Percentiles rank a stretch among this genome's conserved stretches.
Evolutionary conservation across 2,329 filamentous ascomycete species (phyloP).

Genomic region (Fusarium nelsonii): DNA sequence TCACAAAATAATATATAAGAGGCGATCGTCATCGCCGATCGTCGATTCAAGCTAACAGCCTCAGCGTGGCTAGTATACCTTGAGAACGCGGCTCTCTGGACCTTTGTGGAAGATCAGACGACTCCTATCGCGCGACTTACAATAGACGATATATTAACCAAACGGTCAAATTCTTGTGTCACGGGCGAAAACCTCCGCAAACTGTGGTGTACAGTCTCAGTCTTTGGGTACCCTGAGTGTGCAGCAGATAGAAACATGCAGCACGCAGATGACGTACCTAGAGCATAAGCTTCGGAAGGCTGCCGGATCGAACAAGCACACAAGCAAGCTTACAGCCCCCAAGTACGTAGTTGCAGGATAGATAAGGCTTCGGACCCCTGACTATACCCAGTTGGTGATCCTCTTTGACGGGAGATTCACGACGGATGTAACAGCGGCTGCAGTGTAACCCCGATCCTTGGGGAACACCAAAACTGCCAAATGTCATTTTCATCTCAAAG

Average conservation of each 20-base stretch:
- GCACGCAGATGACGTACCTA: slow-evolving; percentile 15
- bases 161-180: background rate
- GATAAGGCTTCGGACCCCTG: slow-evolving; percentile 17
- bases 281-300: slow-evolving; percentile 1
- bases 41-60: background rate
- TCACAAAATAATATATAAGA: background rate
- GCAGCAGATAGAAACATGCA: slow-evolving; percentile 2
- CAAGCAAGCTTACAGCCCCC: background rate
- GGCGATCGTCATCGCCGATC: background rate
- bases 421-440: slow-evolving; percentile 34
- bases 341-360: background rate
- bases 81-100: background rate
- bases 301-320: background rate
- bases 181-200: background rate
- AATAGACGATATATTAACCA: background rate
- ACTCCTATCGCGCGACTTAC: background rate
- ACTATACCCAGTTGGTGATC: slow-evolving; percentile 27
- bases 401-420: slow-evolving; percentile 31
- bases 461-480: slow-evolving; percentile 15
- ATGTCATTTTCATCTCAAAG: slow-evolving; percentile 6
- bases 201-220: background rate
- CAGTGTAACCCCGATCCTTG: slow-evolving; percentile 40
- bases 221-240: background rate
- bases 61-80: background rate
- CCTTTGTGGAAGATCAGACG: background rate